Percentiles rank a stretch among this genome's conserved stretches.
phyloP scores from a whole-genome alignment of 2,329 filamentous ascomycete genomes.

The Fusarium oxysporum region DNA sequence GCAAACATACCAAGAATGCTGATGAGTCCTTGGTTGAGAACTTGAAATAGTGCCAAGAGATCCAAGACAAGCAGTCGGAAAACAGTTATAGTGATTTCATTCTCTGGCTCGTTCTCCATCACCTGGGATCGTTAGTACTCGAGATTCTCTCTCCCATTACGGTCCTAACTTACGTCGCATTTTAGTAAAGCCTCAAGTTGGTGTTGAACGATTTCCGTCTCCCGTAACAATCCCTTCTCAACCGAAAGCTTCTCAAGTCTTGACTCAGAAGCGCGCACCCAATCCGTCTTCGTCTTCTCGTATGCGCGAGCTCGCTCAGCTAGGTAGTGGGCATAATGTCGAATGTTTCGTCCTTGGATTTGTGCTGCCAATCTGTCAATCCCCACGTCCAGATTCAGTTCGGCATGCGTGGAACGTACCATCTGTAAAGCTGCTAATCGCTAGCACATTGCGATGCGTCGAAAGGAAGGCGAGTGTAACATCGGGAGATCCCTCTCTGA shows the following conservation, averaged over 20 bases:
- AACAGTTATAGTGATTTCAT: constrained; percentile 95
- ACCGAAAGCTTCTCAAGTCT: constrained; percentile 87
- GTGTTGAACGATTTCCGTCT: constrained; percentile 90
- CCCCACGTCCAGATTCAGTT: background rate
- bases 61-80: constrained; percentile 93
- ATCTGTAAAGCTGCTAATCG: constrained; percentile 91
- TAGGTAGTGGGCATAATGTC: constrained; percentile 90
- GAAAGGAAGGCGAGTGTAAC: constrained; percentile 88
- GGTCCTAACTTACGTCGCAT: constrained; percentile 77
- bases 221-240: constrained; percentile 90
- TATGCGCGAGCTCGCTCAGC: constrained; percentile 84
- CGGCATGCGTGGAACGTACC: constrained; percentile 67
- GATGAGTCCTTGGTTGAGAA: constrained; percentile 96
- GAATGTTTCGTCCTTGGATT: constrained; percentile 93
- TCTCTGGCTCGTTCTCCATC: constrained; percentile 88
- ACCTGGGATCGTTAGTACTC: constrained; percentile 65
- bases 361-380: constrained; percentile 71
- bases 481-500: constrained; percentile 91
- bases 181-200: constrained; percentile 88
- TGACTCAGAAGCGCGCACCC: constrained; percentile 84
- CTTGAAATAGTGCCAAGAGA: constrained; percentile 88
- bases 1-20: constrained; percentile 83
- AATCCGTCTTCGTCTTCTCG: constrained; percentile 87
- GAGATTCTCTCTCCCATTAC: background rate
- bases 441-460: constrained; percentile 83